Percentiles rank a stretch among this genome's conserved stretches.
Conservation (phyloP, 2,329 filamentous ascomycete species). For the Arthrocladium fulminans region DNA sequence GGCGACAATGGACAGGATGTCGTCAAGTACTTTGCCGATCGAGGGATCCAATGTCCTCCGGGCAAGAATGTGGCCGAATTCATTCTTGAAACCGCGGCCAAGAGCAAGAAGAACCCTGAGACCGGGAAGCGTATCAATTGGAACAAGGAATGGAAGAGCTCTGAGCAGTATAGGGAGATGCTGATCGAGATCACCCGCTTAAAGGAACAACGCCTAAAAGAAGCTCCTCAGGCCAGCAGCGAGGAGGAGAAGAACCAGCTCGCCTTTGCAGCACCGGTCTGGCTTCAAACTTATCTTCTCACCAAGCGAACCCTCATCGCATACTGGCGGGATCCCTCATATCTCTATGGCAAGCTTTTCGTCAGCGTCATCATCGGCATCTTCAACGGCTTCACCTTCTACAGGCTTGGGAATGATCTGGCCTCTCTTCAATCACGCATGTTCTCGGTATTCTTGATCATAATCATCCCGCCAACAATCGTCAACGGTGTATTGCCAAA, state of each 20-base stretch:
- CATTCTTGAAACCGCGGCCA: slow-evolving; percentile 56
- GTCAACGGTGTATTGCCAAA: slow-evolving; percentile 69
- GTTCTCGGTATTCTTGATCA: slow-evolving; percentile 62
- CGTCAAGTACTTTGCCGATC: slow-evolving; percentile 58
- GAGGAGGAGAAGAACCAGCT: slow-evolving; percentile 21
- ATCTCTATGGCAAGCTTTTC: slow-evolving; percentile 70
- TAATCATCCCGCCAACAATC: slow-evolving; percentile 59
- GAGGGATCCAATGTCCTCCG: slow-evolving; percentile 58
- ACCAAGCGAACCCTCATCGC: slow-evolving; percentile 62
- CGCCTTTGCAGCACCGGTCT: slow-evolving; percentile 59
- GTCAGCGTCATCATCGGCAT: slow-evolving; percentile 61
- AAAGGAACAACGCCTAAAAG: slow-evolving; percentile 47
- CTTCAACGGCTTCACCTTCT: slow-evolving; percentile 75
- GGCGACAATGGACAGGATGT: slow-evolving; percentile 58
- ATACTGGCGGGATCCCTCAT: slow-evolving; percentile 68
- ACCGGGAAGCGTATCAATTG: slow-evolving; percentile 56
- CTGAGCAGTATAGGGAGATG: slow-evolving; percentile 50
- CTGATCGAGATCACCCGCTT: slow-evolving; percentile 58
- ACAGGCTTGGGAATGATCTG: slow-evolving; percentile 55
- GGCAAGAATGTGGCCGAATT: slow-evolving; percentile 59
- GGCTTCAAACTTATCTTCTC: slow-evolving; percentile 55
- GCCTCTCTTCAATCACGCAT: slow-evolving; percentile 67
- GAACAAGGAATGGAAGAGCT: slow-evolving; percentile 66
- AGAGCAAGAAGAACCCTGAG: slow-evolving; percentile 39
- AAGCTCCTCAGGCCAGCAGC: slow-evolving; percentile 3